Evolutionary conservation across 371 early-diverging fungal genomes (phyloP).

Genomic region (Rhizomucor miehei): DNA sequence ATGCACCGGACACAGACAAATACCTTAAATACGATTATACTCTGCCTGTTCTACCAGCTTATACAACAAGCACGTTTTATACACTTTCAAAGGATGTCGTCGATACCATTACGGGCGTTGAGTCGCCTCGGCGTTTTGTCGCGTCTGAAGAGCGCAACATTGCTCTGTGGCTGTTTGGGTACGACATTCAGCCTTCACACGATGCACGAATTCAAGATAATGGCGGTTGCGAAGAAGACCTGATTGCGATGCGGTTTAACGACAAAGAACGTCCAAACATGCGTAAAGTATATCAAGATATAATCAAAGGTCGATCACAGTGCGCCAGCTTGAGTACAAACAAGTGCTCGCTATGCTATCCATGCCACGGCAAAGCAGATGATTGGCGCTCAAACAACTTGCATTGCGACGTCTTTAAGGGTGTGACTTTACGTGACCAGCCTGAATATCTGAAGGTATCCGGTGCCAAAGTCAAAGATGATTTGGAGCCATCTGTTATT

Average conservation of each 20-base stretch:
- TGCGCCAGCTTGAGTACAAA: slow-evolving; percentile 21
- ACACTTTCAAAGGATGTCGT: slow-evolving; percentile 54
- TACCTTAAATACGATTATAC: slow-evolving; percentile 28
- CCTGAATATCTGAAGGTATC: slow-evolving; percentile 20
- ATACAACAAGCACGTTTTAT: slow-evolving; percentile 53
- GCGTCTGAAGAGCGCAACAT: slow-evolving; percentile 52
- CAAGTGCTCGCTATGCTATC: slow-evolving; percentile 56
- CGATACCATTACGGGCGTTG: slow-evolving; percentile 31
- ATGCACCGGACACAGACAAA: slow-evolving; percentile 17
- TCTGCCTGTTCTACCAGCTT: slow-evolving; percentile 56
- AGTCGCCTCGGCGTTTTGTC: slow-evolving; percentile 46
- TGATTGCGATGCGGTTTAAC: slow-evolving; percentile 54
- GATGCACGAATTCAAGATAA: slow-evolving; percentile 54
- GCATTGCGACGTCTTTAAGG: slow-evolving; percentile 50
- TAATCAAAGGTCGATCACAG: slow-evolving; percentile 27
- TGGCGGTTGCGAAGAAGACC: slow-evolving; percentile 54
- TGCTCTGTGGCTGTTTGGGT: slow-evolving; percentile 59
- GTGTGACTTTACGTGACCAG: slow-evolving; percentile 35
- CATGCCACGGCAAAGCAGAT: slow-evolving; percentile 49
- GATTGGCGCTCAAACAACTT: slow-evolving; percentile 54
- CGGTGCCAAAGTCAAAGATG: slow-evolving; percentile 36
- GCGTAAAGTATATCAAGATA: slow-evolving; percentile 50
- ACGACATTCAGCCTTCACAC: slow-evolving; percentile 50
- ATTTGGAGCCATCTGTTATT: slow-evolving; percentile 27
- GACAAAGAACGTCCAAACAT: slow-evolving; percentile 16